Percentiles rank a stretch among this genome's conserved stretches.
phyloP scores from a whole-genome alignment of 2,329 filamentous ascomycete species.

The Aspergillus sp. region DNA sequence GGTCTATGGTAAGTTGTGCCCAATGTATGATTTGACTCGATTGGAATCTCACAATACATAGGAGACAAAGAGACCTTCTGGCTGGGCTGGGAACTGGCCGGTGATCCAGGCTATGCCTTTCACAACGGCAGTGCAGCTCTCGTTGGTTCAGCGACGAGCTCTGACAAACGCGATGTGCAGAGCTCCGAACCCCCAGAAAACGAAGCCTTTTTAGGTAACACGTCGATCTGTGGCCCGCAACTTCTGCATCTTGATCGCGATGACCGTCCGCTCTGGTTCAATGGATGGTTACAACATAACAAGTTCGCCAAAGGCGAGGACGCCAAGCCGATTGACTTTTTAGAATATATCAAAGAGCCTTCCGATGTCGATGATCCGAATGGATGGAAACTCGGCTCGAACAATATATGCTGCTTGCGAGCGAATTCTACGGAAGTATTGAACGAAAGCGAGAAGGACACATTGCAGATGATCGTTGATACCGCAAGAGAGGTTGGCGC shows the following conservation, averaged over 20 bases:
- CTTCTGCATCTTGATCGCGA: conserved; percentile 45
- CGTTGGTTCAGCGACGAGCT: conserved; percentile 7
- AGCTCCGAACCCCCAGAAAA: not conserved
- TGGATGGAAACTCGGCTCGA: conserved; percentile 8
- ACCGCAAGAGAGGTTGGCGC: conserved; percentile 2
- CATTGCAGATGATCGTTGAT: conserved; percentile 5
- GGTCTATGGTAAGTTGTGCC: conserved; percentile 40
- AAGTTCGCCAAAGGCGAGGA: conserved; percentile 40
- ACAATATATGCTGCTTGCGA: conserved; percentile 11
- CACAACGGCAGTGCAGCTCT: conserved; percentile 35
- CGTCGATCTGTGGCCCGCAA: conserved; percentile 46
- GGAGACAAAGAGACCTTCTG: conserved; percentile 53
- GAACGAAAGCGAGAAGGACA: not conserved
- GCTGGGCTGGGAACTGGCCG: conserved; percentile 48
- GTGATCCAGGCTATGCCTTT: conserved; percentile 45
- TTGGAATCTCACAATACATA: conserved; percentile 12
- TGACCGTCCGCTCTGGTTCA: conserved; percentile 48
- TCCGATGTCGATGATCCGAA: not conserved
- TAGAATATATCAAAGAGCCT: conserved; percentile 16
- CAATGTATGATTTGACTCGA: not conserved
- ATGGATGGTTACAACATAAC: conserved; percentile 43
- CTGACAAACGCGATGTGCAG: not conserved
- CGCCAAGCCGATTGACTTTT: conserved; percentile 36
- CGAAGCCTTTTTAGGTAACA: conserved; percentile 16
- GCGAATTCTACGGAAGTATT: conserved; percentile 4